Base-by-base conservation (phyloP, 2,329 filamentous ascomycete species). In the Ceratocystis ficicola region DNA sequence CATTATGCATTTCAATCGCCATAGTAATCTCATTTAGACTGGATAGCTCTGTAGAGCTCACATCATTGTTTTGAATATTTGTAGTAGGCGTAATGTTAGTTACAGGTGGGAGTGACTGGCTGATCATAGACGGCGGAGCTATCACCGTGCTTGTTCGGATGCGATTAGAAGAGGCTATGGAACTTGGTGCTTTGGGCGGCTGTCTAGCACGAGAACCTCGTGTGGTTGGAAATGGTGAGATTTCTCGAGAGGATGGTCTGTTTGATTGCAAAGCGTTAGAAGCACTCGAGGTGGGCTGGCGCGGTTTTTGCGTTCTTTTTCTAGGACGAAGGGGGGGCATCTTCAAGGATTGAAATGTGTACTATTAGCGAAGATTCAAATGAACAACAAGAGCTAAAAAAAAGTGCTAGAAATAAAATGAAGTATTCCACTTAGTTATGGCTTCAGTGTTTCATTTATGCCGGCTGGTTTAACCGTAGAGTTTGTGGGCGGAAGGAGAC, bases 1-100 rank as follows among this genome's bases (percentile, higher is more conserved):
- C 81, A n/a, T 86, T 81, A 68, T 81, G 84, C 73, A 93, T 79
- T 67, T 95, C 86, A 28, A 96, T 77, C 0, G 90, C 89, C 84
- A 95, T 68, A 15, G 64, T 62, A 6, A 64, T 59, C 30, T 66
- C 68, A 52, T 65, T 25, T 6, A 59, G 55, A 36, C 15, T 10
- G 10, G 5, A 3, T 7, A 30, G 5, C 22, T 59, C 55, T 8
- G 17, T n/a, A 30, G 17, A 5, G 55, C 25, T 4, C 5, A 25
- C 28, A n/a, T 59, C 28, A 7, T 10, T 28, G 6, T 15, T 17
- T 36, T 36, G 12, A 15, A n/a, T 7, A 36, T 28, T n/a, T 30
- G 22, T n/a, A 30, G 6, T 20, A n/a, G 55, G 17, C 30, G 10
- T 2, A n/a, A 17, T 7, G 8, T 32, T 59, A 5, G 55, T n/a